Conservation (phyloP, 2,329 filamentous ascomycete genomes). For the Pseudocercospora musae region DNA sequence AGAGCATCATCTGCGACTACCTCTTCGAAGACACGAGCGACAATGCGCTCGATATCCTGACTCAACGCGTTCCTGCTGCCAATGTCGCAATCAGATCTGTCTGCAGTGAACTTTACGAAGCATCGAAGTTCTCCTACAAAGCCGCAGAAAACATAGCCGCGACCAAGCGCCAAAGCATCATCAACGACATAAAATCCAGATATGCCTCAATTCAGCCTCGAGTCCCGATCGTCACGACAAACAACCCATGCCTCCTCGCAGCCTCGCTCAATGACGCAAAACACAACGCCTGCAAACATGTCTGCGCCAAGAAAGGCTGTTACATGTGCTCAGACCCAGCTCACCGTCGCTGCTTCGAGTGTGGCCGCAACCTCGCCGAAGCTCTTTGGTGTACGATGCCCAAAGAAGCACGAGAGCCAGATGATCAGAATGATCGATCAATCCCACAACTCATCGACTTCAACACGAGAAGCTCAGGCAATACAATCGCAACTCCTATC, state of each 20-base stretch:
- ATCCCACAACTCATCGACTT: background rate
- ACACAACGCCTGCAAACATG: background rate
- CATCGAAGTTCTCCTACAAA: background rate
- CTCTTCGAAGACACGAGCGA: slow-evolving; percentile 1
- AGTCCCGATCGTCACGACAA: background rate
- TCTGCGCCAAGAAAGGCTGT: slow-evolving; percentile 5
- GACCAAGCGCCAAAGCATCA: background rate
- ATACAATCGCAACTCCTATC: background rate
- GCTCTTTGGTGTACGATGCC: slow-evolving; percentile 3
- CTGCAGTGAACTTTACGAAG: background rate
- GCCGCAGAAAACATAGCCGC: background rate
- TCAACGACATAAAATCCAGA: background rate
- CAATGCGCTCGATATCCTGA: background rate
- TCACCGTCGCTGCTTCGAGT: slow-evolving; percentile 14
- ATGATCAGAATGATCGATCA: background rate
- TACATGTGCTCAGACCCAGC: slow-evolving; percentile 14
- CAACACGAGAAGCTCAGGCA: background rate
- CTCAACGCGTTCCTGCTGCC: background rate
- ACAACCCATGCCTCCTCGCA: background rate
- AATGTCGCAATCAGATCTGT: background rate
- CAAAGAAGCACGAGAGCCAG: background rate
- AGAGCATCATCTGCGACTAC: slow-evolving; percentile 1
- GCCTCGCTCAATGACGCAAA: background rate
- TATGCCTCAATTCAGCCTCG: background rate
- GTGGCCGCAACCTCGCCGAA: slow-evolving; percentile 10